Percentiles rank a stretch among this genome's conserved stretches.
Evolutionary conservation across 2,329 filamentous ascomycete genomes (phyloP).

Genomic region (Aurifilum marmelostoma): DNA sequence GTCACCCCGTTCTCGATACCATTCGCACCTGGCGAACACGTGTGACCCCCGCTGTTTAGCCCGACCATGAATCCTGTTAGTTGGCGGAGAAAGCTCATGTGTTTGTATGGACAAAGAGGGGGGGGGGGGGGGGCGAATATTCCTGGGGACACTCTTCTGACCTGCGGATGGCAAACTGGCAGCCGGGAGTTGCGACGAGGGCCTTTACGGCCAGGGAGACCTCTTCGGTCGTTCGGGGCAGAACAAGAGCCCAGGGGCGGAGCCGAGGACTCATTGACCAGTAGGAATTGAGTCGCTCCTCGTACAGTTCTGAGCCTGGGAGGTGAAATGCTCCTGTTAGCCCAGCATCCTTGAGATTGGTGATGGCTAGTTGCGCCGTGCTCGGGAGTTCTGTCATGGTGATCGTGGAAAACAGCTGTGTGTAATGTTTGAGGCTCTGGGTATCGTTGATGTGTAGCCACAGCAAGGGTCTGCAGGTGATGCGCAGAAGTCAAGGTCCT

Average conservation of each 20-base stretch:
- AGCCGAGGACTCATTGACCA: slow-evolving; percentile 12
- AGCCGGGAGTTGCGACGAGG: neutral
- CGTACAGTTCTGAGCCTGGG: neutral
- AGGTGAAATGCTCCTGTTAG: neutral
- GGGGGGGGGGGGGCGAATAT: neutral
- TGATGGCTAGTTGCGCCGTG: neutral
- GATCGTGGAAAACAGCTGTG: neutral
- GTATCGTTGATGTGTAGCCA: neutral
- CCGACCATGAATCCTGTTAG: neutral
- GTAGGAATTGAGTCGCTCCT: slow-evolving; percentile 11
- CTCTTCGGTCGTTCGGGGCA: neutral
- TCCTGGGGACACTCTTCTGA: neutral
- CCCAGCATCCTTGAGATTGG: neutral
- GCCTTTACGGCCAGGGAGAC: slow-evolving; percentile 10
- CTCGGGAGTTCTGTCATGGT: neutral
- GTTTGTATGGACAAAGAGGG: neutral
- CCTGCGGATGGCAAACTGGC: slow-evolving; percentile 13
- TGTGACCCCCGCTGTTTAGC: slow-evolving; percentile 10
- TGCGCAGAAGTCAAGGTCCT: neutral
- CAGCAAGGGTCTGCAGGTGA: neutral
- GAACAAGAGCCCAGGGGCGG: slow-evolving; percentile 8
- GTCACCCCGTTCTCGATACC: slow-evolving; percentile 9
- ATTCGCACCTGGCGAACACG: slow-evolving; percentile 1
- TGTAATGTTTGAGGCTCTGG: neutral
- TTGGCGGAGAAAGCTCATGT: neutral